Percentiles rank a stretch among this genome's conserved stretches.
phyloP scores from a whole-genome alignment of 169 alveolate genomes.

The Plasmodium blacklocki region DNA sequence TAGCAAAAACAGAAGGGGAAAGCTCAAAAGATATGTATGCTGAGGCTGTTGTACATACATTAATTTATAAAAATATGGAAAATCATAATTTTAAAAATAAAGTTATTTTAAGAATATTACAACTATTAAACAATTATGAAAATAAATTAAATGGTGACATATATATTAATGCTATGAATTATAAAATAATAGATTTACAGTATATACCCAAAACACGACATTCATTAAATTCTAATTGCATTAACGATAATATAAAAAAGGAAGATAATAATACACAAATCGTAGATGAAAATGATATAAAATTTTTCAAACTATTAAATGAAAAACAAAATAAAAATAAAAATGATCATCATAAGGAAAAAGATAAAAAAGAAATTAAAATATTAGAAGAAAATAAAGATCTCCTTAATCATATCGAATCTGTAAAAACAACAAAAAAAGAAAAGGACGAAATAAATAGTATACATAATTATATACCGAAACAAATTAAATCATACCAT shows the following conservation, averaged over 20 bases:
- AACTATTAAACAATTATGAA: conserved; percentile 16
- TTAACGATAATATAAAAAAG: background rate
- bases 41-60: conserved; percentile 74
- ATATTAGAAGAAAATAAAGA: conserved; percentile 12
- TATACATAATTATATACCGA: conserved; percentile 23
- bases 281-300: conserved; percentile 43
- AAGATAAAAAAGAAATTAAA: conserved; percentile 44
- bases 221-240: conserved; percentile 64
- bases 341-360: background rate
- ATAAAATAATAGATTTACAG: conserved; percentile 24
- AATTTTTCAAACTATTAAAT: conserved; percentile 44
- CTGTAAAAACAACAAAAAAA: conserved; percentile 56
- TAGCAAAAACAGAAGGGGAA: conserved; percentile 72
- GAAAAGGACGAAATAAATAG: background rate
- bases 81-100: conserved; percentile 39
- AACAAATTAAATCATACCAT: conserved; percentile 55
- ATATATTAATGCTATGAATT: conserved; percentile 16
- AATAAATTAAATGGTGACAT: conserved; percentile 18
- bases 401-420: conserved; percentile 37
- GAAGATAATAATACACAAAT: background rate
- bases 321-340: conserved; percentile 46
- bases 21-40: conserved; percentile 69
- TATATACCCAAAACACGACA: conserved; percentile 62
- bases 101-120: conserved; percentile 29
- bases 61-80: conserved; percentile 25